Conservation (phyloP, 2,329 filamentous ascomycete genomes). For the Chaetomiaceae sp. region DNA sequence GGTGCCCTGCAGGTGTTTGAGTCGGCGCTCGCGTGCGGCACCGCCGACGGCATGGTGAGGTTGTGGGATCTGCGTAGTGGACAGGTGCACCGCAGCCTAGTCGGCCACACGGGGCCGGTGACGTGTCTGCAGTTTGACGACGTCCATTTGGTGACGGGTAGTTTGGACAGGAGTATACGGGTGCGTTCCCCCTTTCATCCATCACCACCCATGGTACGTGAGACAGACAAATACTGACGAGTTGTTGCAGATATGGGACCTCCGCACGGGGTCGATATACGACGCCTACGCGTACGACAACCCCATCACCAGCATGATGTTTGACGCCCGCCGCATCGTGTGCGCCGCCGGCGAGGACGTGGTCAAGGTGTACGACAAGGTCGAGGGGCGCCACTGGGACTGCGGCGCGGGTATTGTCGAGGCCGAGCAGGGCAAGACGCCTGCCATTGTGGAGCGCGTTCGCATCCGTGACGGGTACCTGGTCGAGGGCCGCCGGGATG, state of each 20-base stretch:
- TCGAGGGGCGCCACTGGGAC: slow-evolving; percentile 93
- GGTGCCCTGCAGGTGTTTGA: slow-evolving; percentile 95
- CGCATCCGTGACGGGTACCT: slow-evolving; percentile 91
- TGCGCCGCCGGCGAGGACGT: slow-evolving; percentile 87
- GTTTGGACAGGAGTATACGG: slow-evolving; percentile 85
- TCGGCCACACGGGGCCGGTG: slow-evolving; percentile 92
- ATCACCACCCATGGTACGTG: background rate
- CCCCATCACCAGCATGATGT: slow-evolving; percentile 94
- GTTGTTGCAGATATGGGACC: slow-evolving; percentile 81
- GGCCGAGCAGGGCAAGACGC: slow-evolving; percentile 59
- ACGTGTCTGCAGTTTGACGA: slow-evolving; percentile 96
- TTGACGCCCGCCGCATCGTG: slow-evolving; percentile 85
- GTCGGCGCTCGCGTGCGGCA: slow-evolving; percentile 90
- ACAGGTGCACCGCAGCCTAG: slow-evolving; percentile 92
- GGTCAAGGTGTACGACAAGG: slow-evolving; percentile 97
- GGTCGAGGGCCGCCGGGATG: slow-evolving; percentile 83
- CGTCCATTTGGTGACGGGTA: slow-evolving; percentile 88
- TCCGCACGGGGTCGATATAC: slow-evolving; percentile 89
- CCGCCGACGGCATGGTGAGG: slow-evolving; percentile 93
- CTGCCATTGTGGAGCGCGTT: slow-evolving; percentile 75
- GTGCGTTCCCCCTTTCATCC: slow-evolving; percentile 51
- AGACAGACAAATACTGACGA: slow-evolving; percentile 21
- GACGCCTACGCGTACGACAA: slow-evolving; percentile 96
- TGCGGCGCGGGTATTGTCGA: slow-evolving; percentile 78
- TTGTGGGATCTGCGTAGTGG: slow-evolving; percentile 95